Evolutionary conservation across 495 filamentous ascomycete species (phyloP).

Genomic region (Lophiotrema nucula): DNA sequence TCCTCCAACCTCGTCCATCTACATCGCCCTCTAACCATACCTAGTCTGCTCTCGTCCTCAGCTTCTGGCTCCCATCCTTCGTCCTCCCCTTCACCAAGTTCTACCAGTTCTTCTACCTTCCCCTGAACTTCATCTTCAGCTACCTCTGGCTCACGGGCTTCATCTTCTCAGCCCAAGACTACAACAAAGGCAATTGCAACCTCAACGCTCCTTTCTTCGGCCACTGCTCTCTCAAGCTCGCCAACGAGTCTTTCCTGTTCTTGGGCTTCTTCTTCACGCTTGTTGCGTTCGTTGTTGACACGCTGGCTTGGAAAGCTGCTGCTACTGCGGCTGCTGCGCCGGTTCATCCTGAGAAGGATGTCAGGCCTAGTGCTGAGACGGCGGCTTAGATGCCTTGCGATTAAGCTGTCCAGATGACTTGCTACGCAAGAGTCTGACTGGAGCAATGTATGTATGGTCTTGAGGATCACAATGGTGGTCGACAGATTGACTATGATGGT

Average conservation of each 20-base stretch:
- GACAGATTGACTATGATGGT: too few relatives aligned
- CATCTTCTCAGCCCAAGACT: slow-evolving; percentile 22
- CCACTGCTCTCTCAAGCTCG: slow-evolving; percentile 1
- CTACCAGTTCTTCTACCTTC: slow-evolving; percentile 5
- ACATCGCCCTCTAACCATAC: not conserved
- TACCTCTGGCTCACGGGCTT: slow-evolving; percentile 22
- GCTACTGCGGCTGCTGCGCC: not conserved
- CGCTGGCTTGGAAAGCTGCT: not conserved
- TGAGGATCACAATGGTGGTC: too few relatives aligned
- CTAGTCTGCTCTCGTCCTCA: slow-evolving; percentile 7
- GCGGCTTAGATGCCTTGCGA: not conserved
- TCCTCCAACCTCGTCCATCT: not conserved
- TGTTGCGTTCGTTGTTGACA: not conserved
- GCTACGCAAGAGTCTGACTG: too few relatives aligned
- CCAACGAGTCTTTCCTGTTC: slow-evolving; percentile 9
- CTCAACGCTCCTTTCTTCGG: not conserved
- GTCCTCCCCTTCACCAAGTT: not conserved
- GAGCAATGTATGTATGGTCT: too few relatives aligned
- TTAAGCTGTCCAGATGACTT: too few relatives aligned
- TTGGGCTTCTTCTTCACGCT: slow-evolving; percentile 14
- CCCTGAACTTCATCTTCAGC: slow-evolving; percentile 13
- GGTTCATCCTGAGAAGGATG: slow-evolving; percentile 1
- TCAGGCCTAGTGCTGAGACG: slow-evolving; percentile 1
- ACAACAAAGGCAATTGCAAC: not conserved
- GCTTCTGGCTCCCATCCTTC: slow-evolving; percentile 16